These are phyloP conservation scores for Xylaria grammica DNA, from an alignment of 495 filamentous ascomycete species.

Conservation along the genomic window DNA sequence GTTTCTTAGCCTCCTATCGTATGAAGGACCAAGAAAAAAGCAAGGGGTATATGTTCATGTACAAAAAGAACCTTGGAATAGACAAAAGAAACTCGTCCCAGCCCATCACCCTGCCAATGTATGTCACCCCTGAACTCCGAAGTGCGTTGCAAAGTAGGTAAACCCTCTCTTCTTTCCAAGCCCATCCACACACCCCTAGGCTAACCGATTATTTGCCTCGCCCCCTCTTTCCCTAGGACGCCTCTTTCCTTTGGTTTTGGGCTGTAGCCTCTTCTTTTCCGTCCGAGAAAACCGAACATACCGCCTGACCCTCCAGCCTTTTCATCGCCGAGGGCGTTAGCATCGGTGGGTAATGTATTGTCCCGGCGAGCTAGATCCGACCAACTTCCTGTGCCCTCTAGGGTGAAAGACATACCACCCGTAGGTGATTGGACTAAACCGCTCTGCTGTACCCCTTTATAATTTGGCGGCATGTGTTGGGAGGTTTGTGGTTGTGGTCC, in stretches of 20 bases:
- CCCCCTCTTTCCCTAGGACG: conserved; percentile 93
- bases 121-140: conserved; percentile 26
- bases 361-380: conserved; percentile 84
- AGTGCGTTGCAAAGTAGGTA: conserved; percentile 21
- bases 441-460: conserved; percentile 43
- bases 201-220: conserved; percentile 71
- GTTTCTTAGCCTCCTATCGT: conserved; percentile 15
- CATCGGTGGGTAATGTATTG: conserved; percentile 74
- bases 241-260: conserved; percentile 94
- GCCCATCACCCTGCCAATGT: conserved; percentile 16
- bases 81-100: conserved; percentile 16
- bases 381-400: conserved; percentile 89
- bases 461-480: conserved; percentile 54
- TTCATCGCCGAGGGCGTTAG: conserved; percentile 55
- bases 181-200: background rate
- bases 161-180: conserved; percentile 7
- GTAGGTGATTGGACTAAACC: conserved; percentile 72
- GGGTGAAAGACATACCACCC: conserved; percentile 88
- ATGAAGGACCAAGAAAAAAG: conserved; percentile 15
- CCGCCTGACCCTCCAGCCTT: conserved; percentile 57
- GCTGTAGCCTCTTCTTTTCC: conserved; percentile 88
- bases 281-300: conserved; percentile 85
- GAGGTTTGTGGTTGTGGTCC: conserved; percentile 50
- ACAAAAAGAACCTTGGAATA: conserved; percentile 13
- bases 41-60: conserved; percentile 26